A percentile compares a stretch with the other conserved stretches of the same genome.
phyloP scores from a whole-genome alignment of 371 early-diverging fungal species.

The Rhizomucor miehei region DNA sequence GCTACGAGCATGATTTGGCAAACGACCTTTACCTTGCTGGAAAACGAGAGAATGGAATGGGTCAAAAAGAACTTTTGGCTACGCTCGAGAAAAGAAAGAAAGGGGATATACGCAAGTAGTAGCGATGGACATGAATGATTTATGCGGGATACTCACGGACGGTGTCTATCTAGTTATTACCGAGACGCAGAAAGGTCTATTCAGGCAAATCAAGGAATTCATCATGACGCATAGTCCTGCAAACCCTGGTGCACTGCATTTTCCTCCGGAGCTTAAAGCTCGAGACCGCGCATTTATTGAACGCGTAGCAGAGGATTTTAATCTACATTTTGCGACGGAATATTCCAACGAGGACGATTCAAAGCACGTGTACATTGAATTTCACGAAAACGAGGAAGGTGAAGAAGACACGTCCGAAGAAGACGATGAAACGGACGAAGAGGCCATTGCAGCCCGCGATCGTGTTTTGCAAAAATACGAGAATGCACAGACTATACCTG shows the following conservation, averaged over 20 bases:
- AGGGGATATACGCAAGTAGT: constrained; percentile 7
- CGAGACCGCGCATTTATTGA: constrained; percentile 65
- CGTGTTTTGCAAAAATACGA: constrained; percentile 69
- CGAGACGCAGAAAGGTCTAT: constrained; percentile 51
- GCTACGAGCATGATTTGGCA: constrained; percentile 60
- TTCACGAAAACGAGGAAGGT: constrained; percentile 31
- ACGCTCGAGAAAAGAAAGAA: constrained; percentile 47
- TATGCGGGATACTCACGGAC: not conserved
- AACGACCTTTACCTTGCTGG: constrained; percentile 61
- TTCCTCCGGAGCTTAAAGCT: constrained; percentile 48
- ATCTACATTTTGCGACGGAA: constrained; percentile 47
- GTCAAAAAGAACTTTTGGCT: constrained; percentile 40
- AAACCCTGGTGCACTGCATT: constrained; percentile 34
- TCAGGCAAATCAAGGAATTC: constrained; percentile 54
- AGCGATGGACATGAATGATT: too few species aligned
- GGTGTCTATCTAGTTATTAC: constrained; percentile 49
- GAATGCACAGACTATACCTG: constrained; percentile 58
- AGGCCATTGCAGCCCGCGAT: constrained; percentile 62
- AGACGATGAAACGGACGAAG: constrained; percentile 37
- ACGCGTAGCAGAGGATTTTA: constrained; percentile 61
- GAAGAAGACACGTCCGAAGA: constrained; percentile 56
- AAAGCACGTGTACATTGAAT: constrained; percentile 51
- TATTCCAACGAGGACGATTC: constrained; percentile 35
- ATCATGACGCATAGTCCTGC: constrained; percentile 34
- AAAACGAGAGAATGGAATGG: constrained; percentile 45